Base-by-base conservation (phyloP, 192 early-diverging fungal species). In the Piromyces finnis region DNA sequence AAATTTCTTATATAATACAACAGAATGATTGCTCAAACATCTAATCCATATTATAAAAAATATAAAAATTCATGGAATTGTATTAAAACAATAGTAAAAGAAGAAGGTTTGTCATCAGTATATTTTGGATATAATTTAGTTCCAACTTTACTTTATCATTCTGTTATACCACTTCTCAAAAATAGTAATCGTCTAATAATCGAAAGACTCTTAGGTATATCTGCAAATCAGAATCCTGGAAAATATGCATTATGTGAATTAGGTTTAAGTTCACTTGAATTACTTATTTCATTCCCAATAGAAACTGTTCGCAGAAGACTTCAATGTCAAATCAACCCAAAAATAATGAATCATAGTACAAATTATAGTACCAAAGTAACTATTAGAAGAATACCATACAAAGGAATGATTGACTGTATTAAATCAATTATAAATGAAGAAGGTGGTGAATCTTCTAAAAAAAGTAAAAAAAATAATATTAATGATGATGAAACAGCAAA, bases 221-320 rank as follows among this genome's bases (percentile, higher is more conserved):
- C 29, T 22, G 28, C 35, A 6, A 82, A 86, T n/a, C 77, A 59
- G 12, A 28, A 37, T 12, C 88, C 85, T 13, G 32, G 85, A 30
- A 30, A 81, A 78, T 81, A 59, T 27, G 77, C 29, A 29, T 79
- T 81, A 30, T 81, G 80, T 79, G 80, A 81, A 37, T 79, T 81
- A 17, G 37, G 30, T 16, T 59, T 37, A n/a, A 81, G 80, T 79
- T 59, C 77, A n/a, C 9, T 79, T 15, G 80, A 81, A 18, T 79
- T 81, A 12, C 80, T 81, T 77, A 59, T 81, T 11, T 35, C 32
- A 15, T 37, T 81, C 11, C 80, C 80, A 18, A 27, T 81, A 18
- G 80, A 81, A 68, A 81, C 80, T 12, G 80, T 68, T 68, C 80
- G 80, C 17, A 77, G 80, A 77, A 77, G 80, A 18, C 79, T 81